Percentiles rank a stretch among this genome's conserved stretches.
Conservation (phyloP, 139 green algal species). For the Astrephomene gubernaculifera region DNA sequence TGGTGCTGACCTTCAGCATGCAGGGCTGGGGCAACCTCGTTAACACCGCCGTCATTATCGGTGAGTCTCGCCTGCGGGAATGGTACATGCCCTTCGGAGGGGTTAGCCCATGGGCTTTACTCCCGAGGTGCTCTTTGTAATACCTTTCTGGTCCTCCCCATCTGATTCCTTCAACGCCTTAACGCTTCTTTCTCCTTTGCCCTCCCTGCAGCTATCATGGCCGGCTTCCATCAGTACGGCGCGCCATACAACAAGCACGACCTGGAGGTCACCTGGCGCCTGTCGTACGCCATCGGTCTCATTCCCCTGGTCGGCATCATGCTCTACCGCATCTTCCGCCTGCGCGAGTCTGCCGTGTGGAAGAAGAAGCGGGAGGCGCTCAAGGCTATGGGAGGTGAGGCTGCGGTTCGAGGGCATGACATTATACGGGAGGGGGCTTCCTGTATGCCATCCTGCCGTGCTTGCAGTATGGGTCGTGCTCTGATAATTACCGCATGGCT, state of each 20-base stretch:
- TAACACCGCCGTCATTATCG: conserved; percentile 50
- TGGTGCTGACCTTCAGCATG: conserved; percentile 74
- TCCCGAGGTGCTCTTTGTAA: too few species aligned
- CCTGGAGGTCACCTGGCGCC: conserved; percentile 35
- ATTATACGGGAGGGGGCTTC: too few species aligned
- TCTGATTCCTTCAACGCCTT: too few species aligned
- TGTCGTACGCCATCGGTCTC: conserved; percentile 44
- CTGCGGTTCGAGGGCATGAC: too few species aligned
- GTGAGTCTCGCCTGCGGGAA: neutral
- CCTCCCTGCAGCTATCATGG: conserved; percentile 32
- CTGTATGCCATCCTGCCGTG: neutral
- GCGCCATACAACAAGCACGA: conserved; percentile 4
- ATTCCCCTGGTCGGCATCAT: conserved; percentile 38
- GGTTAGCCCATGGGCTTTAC: too few species aligned
- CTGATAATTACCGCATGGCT: too few species aligned
- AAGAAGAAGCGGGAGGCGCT: conserved; percentile 37
- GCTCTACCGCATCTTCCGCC: conserved; percentile 27
- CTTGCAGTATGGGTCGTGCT: too few species aligned
- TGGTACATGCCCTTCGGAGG: too few species aligned
- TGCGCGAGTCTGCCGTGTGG: conserved; percentile 33
- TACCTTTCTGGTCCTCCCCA: too few species aligned
- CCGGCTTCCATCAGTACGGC: conserved; percentile 19
- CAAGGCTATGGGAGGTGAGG: conserved; percentile 17
- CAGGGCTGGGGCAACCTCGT: conserved; percentile 61
- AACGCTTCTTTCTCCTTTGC: neutral